phyloP scores from a whole-genome alignment of 495 filamentous ascomycete genomes.

The Lindgomyces ingoldianus region DNA sequence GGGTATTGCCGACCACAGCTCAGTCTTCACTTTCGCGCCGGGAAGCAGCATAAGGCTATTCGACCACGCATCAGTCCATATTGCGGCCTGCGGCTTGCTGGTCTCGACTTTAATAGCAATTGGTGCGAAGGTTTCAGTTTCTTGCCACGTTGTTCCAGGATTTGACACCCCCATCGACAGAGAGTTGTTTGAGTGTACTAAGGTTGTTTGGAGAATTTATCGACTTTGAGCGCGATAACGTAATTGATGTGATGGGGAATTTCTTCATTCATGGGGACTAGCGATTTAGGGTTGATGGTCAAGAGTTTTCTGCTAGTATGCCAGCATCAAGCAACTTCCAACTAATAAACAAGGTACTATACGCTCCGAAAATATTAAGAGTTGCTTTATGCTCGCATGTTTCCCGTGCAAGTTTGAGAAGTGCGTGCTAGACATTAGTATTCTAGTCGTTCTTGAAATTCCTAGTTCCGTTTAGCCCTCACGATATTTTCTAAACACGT shows the following conservation, averaged over 20 bases:
- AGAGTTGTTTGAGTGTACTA: constrained; percentile 22
- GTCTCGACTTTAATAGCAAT: constrained; percentile 36
- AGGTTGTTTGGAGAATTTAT: constrained; percentile 20
- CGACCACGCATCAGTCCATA: constrained; percentile 33
- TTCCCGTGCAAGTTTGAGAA: constrained; percentile 32
- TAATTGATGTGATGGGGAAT: constrained; percentile 31
- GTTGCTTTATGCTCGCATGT: constrained; percentile 23
- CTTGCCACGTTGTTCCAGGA: constrained; percentile 29
- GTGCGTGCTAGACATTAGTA: constrained; percentile 31
- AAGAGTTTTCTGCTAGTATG: constrained; percentile 16
- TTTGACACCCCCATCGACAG: constrained; percentile 15
- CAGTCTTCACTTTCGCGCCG: not conserved
- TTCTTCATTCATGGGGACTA: constrained; percentile 8
- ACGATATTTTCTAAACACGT: constrained; percentile 23
- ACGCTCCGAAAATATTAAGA: constrained; percentile 23
- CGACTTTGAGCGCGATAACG: constrained; percentile 27
- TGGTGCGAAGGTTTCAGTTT: constrained; percentile 18
- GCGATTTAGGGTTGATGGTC: constrained; percentile 21
- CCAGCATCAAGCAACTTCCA: constrained; percentile 11
- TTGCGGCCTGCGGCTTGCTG: constrained; percentile 33
- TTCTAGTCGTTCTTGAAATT: constrained; percentile 37
- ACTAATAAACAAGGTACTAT: constrained; percentile 2
- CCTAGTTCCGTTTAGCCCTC: constrained; percentile 22
- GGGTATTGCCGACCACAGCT: constrained; percentile 25
- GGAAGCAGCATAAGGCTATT: constrained; percentile 6